These are phyloP conservation scores for Umbelopsis vinacea DNA, from an alignment of 192 early-diverging fungal species.

Conservation along the genomic window DNA sequence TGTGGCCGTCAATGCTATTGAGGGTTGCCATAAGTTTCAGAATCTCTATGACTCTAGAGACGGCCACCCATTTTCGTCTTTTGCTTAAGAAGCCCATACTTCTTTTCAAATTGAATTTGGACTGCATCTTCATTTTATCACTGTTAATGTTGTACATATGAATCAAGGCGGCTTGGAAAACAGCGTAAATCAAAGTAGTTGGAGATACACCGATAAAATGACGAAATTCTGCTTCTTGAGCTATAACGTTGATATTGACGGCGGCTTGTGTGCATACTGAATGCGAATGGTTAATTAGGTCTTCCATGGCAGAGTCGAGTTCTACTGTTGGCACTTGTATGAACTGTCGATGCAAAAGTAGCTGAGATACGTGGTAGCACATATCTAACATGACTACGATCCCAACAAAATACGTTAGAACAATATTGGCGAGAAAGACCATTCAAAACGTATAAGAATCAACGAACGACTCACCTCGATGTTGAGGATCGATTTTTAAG, in stretches of 20 bases:
- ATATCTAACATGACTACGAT: conserved; percentile 1
- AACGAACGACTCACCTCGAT: background rate
- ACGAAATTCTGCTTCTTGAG: conserved; percentile 7
- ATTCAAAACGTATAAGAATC: background rate
- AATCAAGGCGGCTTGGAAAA: conserved; percentile 19
- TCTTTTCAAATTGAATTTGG: background rate
- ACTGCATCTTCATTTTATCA: background rate
- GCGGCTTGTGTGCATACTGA: conserved; percentile 27
- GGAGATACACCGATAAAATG: background rate
- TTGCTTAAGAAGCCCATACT: background rate
- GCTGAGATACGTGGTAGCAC: conserved; percentile 29
- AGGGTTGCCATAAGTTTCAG: conserved; percentile 2
- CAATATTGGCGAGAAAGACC: background rate
- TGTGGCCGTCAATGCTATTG: background rate
- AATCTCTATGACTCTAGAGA: conserved; percentile 3
- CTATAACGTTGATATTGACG: conserved; percentile 14
- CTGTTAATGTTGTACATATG: conserved; percentile 1
- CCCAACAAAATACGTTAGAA: background rate
- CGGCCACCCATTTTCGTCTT: background rate
- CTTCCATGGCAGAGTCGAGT: background rate
- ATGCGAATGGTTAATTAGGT: conserved; percentile 28
- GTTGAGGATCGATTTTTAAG: background rate
- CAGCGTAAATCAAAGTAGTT: background rate
- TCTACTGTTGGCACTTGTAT: conserved; percentile 32
- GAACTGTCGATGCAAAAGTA: conserved; percentile 56